Percentiles rank a stretch among this genome's conserved stretches.
Conservation (phyloP, 257 asterid genomes). For the Linderniella brevidens region DNA sequence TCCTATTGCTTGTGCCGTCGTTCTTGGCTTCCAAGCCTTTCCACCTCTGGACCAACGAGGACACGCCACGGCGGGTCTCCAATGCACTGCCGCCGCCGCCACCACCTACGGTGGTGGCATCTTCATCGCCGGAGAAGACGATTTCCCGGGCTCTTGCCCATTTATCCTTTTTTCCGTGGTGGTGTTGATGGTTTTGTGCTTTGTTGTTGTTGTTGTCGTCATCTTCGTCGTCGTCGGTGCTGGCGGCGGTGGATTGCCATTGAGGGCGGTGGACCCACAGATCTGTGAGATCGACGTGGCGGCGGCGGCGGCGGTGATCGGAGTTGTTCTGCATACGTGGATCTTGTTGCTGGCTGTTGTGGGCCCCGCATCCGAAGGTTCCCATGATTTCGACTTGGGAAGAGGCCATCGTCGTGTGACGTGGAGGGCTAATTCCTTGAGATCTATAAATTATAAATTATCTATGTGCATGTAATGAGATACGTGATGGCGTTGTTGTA, state of each 20-base stretch:
- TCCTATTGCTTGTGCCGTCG: constrained; percentile 11
- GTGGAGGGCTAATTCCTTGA: too few species aligned
- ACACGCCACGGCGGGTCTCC: constrained; percentile 36
- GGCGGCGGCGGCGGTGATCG: constrained; percentile 1
- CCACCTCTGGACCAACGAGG: constrained; percentile 73
- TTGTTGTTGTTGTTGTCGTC: neutral
- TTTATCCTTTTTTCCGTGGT: constrained; percentile 10
- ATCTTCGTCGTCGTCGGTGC: neutral
- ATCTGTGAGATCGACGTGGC: constrained; percentile 24
- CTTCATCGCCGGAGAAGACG: constrained; percentile 12
- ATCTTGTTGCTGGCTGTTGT: neutral
- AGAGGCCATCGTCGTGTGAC: too few species aligned
- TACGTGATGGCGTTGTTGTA: too few species aligned
- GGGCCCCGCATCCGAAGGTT: neutral
- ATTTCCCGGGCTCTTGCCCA: constrained; percentile 46
- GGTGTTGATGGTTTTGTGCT: neutral
- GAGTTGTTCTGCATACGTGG: constrained; percentile 15
- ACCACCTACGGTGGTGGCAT: neutral
- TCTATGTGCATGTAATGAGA: too few species aligned
- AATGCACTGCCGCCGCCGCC: neutral
- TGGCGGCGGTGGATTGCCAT: constrained; percentile 14
- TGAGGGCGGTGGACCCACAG: constrained; percentile 60
- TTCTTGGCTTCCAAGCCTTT: constrained; percentile 39
- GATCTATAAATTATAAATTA: too few species aligned
- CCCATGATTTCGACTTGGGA: too few species aligned